These are phyloP conservation scores for Ramaria sp. DNA, from an alignment of 768 basidiomycete genomes.

Conservation along the genomic window DNA sequence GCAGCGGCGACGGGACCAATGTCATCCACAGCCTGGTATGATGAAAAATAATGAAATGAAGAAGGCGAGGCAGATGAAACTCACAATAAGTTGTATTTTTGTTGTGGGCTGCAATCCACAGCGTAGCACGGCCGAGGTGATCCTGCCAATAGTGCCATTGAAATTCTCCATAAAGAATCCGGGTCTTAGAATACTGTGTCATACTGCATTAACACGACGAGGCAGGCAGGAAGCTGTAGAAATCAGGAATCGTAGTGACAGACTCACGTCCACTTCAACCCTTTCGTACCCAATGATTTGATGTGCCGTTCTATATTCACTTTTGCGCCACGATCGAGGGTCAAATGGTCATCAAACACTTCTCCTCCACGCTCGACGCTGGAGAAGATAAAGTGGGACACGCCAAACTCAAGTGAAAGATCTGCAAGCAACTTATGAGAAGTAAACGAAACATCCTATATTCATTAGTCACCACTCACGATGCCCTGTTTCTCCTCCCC, in stretches of 20 bases:
- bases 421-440: conserved; percentile 23
- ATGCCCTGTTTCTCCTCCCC: conserved; percentile 31
- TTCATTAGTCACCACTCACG: conserved; percentile 15
- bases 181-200: background rate
- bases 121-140: conserved; percentile 25
- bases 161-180: conserved; percentile 37
- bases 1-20: conserved; percentile 26
- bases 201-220: background rate
- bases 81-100: conserved; percentile 25
- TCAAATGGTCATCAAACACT: conserved; percentile 20
- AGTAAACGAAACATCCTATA: too few species aligned
- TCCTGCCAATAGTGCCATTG: conserved; percentile 25
- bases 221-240: background rate
- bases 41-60: background rate
- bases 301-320: conserved; percentile 29
- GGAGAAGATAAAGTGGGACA: conserved; percentile 27
- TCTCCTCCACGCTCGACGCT: conserved; percentile 30
- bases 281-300: conserved; percentile 19
- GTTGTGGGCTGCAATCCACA: conserved; percentile 24
- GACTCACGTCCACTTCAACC: conserved; percentile 30
- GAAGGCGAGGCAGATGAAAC: conserved; percentile 8
- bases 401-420: conserved; percentile 26
- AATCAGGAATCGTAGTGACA: background rate
- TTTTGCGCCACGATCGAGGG: conserved; percentile 24
- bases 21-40: conserved; percentile 22